Conservation (phyloP, 106 monocot species). For the Acorus gramineus region DNA sequence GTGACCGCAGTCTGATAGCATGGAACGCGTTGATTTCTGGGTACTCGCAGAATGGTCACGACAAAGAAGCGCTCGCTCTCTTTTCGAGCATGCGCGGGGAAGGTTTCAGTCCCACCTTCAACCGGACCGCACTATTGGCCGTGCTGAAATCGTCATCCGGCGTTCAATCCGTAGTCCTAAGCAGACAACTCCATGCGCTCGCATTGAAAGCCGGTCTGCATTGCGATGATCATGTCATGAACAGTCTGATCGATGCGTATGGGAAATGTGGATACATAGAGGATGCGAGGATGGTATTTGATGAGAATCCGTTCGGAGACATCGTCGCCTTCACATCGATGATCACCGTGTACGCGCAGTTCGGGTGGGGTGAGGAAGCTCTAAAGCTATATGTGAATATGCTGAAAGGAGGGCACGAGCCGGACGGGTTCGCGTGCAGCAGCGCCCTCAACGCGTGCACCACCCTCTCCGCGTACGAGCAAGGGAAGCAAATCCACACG, state of each 20-base stretch:
- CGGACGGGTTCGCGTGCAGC: constrained; percentile 71
- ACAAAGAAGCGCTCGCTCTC: constrained; percentile 37
- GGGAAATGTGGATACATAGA: constrained; percentile 47
- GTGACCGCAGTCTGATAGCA: constrained; percentile 40
- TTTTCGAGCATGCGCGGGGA: constrained; percentile 55
- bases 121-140: constrained; percentile 67
- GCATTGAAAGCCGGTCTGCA: constrained; percentile 36
- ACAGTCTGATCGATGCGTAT: constrained; percentile 82
- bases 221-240: constrained; percentile 60
- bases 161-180: constrained; percentile 21
- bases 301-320: constrained; percentile 43
- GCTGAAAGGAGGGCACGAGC: constrained; percentile 35
- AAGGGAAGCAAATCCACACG: constrained; percentile 73
- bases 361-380: constrained; percentile 67
- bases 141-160: constrained; percentile 66
- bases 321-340: constrained; percentile 73
- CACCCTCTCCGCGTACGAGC: constrained; percentile 70
- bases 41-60: constrained; percentile 42
- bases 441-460: constrained; percentile 81
- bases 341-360: constrained; percentile 55
- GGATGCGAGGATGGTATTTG: constrained; percentile 46
- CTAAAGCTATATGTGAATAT: constrained; percentile 54
- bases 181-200: constrained; percentile 54
- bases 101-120: constrained; percentile 25
- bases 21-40: constrained; percentile 93